Evolutionary conservation across 2,329 filamentous ascomycete species (phyloP), one percentile per base, ranked within the genome.

Genomic region (Apiospora pterosperma): DNA sequence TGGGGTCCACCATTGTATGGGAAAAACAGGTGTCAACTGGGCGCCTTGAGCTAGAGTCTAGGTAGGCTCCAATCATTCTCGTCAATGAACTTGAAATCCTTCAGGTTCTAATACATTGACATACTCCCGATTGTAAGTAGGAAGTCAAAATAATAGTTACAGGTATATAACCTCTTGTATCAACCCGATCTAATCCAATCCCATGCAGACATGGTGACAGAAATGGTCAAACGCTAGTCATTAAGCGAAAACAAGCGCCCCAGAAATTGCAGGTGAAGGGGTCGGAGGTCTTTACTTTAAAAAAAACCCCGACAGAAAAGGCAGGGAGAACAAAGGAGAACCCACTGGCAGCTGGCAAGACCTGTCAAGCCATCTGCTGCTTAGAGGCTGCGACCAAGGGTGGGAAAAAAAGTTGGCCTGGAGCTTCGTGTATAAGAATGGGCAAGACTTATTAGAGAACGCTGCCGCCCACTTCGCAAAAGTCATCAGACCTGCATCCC

Each of bases 371-470:
- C 48, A 62, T n/a, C 39, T 62, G 64, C 64, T 38, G 64, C 59
- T 64, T 62, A 44, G 59, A 23, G 44, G 59, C 28, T 23, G 42
- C 61, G 36, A 34, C 60, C 39, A 48, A 52, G 42, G 19, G 34
- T 36, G 39, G 55, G 21, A 44, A 63, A 66, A 64, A 66, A 66
- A 62, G 39, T 62, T 62, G 60, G 60, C 60, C 60, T 62, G 39
- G 60, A 39, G 31, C 60, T 42, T 62, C 63, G 60, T 64, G 65
- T 67, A 63, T 66, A 67, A 65, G 64, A 64, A 63, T 61, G 63
- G 66, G 60, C 60, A 39, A 66, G 66, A 66, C 66, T 64, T 67
- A 67, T 67, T 67, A 67, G 65, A 66, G 66, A 64, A 60, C 66
- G 59, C 62, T 62, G 61, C 65, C 64, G 66, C 66, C 66, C 66